These are phyloP conservation scores for Pleurotus pulmonarius DNA, from an alignment of 768 basidiomycete genomes.

Conservation along the genomic window DNA sequence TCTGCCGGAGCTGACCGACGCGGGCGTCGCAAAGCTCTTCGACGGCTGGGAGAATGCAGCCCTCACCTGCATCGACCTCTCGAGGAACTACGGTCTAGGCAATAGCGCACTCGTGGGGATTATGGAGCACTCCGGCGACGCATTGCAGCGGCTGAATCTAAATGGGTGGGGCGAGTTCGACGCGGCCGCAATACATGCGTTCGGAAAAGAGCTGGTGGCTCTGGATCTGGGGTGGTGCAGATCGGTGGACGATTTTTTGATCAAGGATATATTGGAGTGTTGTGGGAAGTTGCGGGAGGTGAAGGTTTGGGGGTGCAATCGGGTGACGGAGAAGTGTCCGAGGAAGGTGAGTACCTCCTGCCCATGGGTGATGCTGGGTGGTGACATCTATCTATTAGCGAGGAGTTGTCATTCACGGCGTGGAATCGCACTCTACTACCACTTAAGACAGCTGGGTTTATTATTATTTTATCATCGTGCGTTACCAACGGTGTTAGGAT, in stretches of 20 bases:
- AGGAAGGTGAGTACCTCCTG: conserved; percentile 28
- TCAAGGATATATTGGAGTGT: conserved; percentile 62
- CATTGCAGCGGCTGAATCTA: conserved; percentile 60
- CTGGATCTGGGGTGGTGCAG: conserved; percentile 88
- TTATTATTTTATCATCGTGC: too few relatives aligned
- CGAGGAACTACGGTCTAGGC: conserved; percentile 56
- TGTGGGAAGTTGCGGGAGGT: conserved; percentile 39
- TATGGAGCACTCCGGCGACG: conserved; percentile 61
- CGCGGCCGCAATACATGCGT: conserved; percentile 33
- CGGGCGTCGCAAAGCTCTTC: conserved; percentile 71
- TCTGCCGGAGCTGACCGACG: conserved; percentile 63
- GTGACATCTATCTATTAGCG: too few relatives aligned
- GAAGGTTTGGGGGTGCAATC: conserved; percentile 55
- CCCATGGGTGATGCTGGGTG: too few relatives aligned
- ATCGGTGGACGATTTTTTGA: conserved; percentile 74
- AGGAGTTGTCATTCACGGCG: too few relatives aligned
- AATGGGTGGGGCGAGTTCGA: conserved; percentile 73
- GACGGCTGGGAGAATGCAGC: conserved; percentile 48
- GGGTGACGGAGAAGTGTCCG: conserved; percentile 35
- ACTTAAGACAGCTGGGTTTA: too few relatives aligned
- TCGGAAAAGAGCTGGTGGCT: conserved; percentile 38
- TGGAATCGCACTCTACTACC: too few relatives aligned
- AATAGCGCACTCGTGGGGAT: conserved; percentile 55
- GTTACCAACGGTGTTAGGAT: too few relatives aligned
- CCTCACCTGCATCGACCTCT: conserved; percentile 52